These are phyloP conservation scores for Chrysosporium keratinophilum DNA, from an alignment of 2,329 filamentous ascomycete genomes.

Conservation along the genomic window DNA sequence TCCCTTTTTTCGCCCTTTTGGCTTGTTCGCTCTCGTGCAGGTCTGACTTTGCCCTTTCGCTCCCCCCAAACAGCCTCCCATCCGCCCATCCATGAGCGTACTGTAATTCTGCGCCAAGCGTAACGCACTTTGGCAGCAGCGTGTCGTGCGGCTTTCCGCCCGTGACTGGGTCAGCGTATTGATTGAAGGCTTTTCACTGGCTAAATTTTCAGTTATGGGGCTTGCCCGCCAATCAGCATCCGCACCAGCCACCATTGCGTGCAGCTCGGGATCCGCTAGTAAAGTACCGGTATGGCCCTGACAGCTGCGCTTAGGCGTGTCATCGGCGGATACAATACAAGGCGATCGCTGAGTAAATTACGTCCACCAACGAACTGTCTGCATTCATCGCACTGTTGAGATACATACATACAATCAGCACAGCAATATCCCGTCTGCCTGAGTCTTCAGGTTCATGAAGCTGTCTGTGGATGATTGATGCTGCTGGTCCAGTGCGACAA, in stretches of 20 bases:
- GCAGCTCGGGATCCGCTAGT: slow-evolving; percentile 1
- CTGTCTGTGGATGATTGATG: too few relatives aligned
- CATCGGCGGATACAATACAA: background rate
- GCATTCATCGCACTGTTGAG: too few relatives aligned
- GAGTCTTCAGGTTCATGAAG: too few relatives aligned
- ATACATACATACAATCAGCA: too few relatives aligned
- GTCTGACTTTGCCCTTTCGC: background rate
- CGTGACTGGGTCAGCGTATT: background rate
- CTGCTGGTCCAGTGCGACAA: too few relatives aligned
- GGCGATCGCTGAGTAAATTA: too few relatives aligned
- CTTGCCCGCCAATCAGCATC: background rate
- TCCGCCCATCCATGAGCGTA: background rate
- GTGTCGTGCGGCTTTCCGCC: background rate
- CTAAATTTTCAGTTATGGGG: background rate
- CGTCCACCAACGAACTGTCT: too few relatives aligned
- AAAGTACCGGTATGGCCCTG: slow-evolving; percentile 2
- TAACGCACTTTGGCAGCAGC: too few relatives aligned
- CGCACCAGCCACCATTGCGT: background rate
- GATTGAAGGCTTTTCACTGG: background rate
- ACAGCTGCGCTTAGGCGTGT: background rate
- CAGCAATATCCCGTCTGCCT: too few relatives aligned
- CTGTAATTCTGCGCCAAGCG: too few relatives aligned
- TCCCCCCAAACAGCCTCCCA: background rate
- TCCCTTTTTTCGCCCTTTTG: background rate
- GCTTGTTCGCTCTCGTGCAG: background rate